Evolutionary conservation across 345 rosid species (phyloP).

Genomic region (Moricandia arvensis): DNA sequence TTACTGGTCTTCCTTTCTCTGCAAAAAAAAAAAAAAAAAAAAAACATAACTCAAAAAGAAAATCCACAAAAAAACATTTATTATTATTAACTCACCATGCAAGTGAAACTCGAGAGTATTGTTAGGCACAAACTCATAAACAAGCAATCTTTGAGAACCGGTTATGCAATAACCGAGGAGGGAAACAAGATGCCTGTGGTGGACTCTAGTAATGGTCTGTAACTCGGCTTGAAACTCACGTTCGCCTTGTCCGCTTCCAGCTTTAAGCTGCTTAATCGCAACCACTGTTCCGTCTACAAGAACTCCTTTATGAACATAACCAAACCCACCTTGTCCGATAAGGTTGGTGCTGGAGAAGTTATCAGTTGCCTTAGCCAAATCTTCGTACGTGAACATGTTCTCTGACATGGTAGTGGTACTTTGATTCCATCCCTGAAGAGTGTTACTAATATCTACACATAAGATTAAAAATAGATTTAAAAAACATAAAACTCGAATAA

Average conservation of each 20-base stretch:
- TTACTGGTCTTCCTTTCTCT: constrained; percentile 59
- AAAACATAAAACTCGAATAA: too few relatives aligned
- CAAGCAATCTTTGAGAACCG: constrained; percentile 62
- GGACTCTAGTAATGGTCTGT: constrained; percentile 56
- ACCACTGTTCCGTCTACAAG: constrained; percentile 53
- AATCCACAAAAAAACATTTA: too few relatives aligned
- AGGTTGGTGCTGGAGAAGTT: constrained; percentile 51
- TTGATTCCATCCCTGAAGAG: constrained; percentile 40
- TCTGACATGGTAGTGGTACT: constrained; percentile 2
- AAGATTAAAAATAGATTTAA: too few relatives aligned
- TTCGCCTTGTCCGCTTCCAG: constrained; percentile 68
- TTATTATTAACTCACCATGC: constrained; percentile 40
- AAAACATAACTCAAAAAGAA: too few relatives aligned
- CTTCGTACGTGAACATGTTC: constrained; percentile 52
- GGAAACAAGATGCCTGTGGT: constrained; percentile 69
- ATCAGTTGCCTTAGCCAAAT: constrained; percentile 52
- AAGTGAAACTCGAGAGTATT: constrained; percentile 61
- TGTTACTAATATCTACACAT: not conserved
- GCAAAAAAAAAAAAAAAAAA: not conserved
- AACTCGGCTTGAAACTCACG: constrained; percentile 68
- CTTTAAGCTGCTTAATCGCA: constrained; percentile 68
- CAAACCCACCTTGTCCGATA: constrained; percentile 80
- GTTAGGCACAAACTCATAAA: constrained; percentile 22
- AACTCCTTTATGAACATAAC: constrained; percentile 68
- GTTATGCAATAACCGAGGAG: constrained; percentile 65